Evolutionary conservation across 2,329 filamentous ascomycete genomes (phyloP), one percentile per base, ranked within the genome.

Genomic region (Chaetomiaceae sp.): DNA sequence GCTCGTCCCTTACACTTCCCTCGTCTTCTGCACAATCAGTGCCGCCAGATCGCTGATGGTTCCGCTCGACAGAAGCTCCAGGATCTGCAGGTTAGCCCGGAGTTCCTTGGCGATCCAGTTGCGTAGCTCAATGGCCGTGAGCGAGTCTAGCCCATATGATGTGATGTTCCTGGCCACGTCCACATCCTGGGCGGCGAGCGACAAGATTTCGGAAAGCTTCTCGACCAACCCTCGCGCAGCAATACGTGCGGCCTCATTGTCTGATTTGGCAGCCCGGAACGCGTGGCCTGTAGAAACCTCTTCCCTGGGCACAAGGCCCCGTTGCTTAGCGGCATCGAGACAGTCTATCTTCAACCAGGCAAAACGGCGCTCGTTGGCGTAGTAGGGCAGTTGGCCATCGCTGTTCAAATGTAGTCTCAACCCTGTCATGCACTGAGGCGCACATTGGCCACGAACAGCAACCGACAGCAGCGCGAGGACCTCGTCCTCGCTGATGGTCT

Each of bases 391-490:
- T 7, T 57, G 34, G 18, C 60, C 58, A 16, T 55, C 58, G 29
- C 42, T 49, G 14, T 53, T 54, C 1, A 61, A 32, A 34, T 59
- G 56, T 16, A 67, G 55, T 56, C 65, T 64, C 53, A 68, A 49
- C 6, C 66, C 66, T 1, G 66, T 68, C 14, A 67, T 40, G 40
- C 56, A 61, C 45, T 68, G 66, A 3, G 55, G 47, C 46, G 57
- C 23, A 45, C 55, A 50, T 33, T 58, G 23, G 41, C 63, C 50
- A 32, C 62, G 53, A 48, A 67, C 42, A 36, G 62, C 62, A 0
- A 76, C 73, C 1, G 71, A 74, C 1, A 82, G 65, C 0, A 83
- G 68, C 0, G 79, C 78, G 0, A 81, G 65, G 0, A 82, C 75
- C 64, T 83, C 79, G 2, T 71, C 70, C 61, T 77, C 75, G 57